Base-by-base conservation (phyloP, 768 basidiomycete species). In the Xerocomus potaroensis region DNA sequence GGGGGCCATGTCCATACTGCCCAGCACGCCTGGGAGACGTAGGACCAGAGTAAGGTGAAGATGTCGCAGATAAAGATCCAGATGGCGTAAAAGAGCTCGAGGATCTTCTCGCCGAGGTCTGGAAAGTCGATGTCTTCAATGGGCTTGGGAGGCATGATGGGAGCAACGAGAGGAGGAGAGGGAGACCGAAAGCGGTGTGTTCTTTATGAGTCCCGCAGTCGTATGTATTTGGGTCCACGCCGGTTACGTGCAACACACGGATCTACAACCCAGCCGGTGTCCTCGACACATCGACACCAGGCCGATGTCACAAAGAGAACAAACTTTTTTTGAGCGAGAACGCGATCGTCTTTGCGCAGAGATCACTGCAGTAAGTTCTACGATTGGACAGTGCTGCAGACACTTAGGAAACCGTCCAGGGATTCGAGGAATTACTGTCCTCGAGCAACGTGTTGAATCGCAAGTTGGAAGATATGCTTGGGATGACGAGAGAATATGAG, bases 401-500 rank as follows among this genome's bases (percentile, higher is more conserved):
- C 1, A 8, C 15, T n/a, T n/a, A n/a, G n/a, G n/a, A n/a, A n/a
- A 23, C 46, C 32, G 22, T 46, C 15, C 57, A 88, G 92, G 87
- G 84, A 16, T 95, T 95, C 59, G 93, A 95, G 60, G 88, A 92
- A 51, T 65, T 95, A 4, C 70, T 97, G 15, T 84, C 84, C 4
- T 83, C 87, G 8, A 84, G 86, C 49, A 97, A 97, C 59, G 79
- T 78, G 22, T 70, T 93, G 18, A 95, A 95, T 63, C 81, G 92
- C 51, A 93, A 91, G 61, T 76, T 95, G 15, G 93, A 97, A 66
- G 91, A 96, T 62, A 91, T 93, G 2, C 70, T 86, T 21, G 89
- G 89, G 9, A 94, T 95, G 80, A 92, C 93, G 5, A 83, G 82
- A 48, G 93, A 94, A 72, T 93, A 95, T 63, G 80, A 86, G 41